A percentile compares a stretch with the other conserved stretches of the same genome.
Evolutionary conservation across 768 basidiomycete genomes (phyloP).

Genomic region (Mycena galopus): DNA sequence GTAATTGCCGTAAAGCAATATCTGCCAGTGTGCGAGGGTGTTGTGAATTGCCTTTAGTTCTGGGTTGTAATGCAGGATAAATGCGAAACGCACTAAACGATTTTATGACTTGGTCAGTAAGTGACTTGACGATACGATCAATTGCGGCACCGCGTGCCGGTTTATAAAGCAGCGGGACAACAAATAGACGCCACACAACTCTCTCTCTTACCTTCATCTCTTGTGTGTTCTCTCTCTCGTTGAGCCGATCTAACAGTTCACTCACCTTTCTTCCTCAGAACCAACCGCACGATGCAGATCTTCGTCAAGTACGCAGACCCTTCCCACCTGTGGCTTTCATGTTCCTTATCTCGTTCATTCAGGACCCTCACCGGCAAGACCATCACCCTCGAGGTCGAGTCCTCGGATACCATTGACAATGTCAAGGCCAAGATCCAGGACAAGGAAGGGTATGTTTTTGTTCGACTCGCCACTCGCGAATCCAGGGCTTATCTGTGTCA

Average conservation of each 20-base stretch:
- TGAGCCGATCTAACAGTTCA: background rate
- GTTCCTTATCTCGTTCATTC: background rate
- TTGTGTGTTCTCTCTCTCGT: background rate
- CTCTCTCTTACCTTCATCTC: background rate
- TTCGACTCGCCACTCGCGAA: slow-evolving; percentile 59
- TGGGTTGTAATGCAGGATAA: background rate
- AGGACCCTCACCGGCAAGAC: slow-evolving; percentile 75
- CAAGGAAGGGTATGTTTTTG: slow-evolving; percentile 77
- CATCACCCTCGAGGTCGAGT: slow-evolving; percentile 81
- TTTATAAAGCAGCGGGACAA: background rate
- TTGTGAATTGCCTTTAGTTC: too few relatives aligned
- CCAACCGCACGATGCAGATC: slow-evolving; percentile 71
- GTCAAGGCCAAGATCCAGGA: slow-evolving; percentile 83
- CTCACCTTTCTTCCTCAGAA: slow-evolving; percentile 22
- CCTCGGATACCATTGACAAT: slow-evolving; percentile 80
- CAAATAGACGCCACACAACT: background rate
- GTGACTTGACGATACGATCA: background rate
- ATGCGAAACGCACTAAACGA: background rate
- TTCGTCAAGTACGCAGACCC: slow-evolving; percentile 59
- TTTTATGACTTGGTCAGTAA: background rate
- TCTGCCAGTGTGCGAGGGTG: too few relatives aligned
- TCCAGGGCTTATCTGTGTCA: background rate
- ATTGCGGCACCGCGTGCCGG: background rate
- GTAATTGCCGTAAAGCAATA: too few relatives aligned
- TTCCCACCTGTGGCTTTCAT: background rate